These are phyloP conservation scores for Wallacemonas collosoma DNA, from an alignment of 208 protist species.

Conservation along the genomic window DNA sequence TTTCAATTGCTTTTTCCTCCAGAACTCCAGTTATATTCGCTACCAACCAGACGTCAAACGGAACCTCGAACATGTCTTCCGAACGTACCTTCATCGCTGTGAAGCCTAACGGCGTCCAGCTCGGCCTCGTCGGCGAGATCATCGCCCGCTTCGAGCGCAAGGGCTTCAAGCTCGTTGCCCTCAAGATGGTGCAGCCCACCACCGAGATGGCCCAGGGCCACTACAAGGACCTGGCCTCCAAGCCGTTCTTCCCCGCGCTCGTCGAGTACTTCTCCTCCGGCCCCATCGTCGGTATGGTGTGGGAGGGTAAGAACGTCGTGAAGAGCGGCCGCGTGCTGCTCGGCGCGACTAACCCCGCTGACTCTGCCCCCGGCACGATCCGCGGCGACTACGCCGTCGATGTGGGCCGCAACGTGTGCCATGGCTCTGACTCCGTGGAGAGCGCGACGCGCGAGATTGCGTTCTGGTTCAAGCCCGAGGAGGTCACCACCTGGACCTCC, in stretches of 20 bases:
- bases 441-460: conserved; percentile 95
- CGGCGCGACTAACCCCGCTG: conserved; percentile 95
- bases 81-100: conserved; percentile 97
- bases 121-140: conserved; percentile 94
- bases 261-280: conserved; percentile 96
- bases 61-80: conserved; percentile 41
- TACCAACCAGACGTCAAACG: not conserved
- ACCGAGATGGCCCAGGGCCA: conserved; percentile 85
- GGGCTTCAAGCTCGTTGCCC: conserved; percentile 95
- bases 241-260: conserved; percentile 95
- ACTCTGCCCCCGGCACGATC: conserved; percentile 95
- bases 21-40: no score
- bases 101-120: conserved; percentile 96
- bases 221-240: conserved; percentile 89
- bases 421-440: conserved; percentile 96
- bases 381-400: conserved; percentile 96
- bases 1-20: no score
- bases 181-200: conserved; percentile 92
- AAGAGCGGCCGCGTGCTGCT: conserved; percentile 94
- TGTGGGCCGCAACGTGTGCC: conserved; percentile 97
- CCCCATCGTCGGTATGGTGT: conserved; percentile 98
- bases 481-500: conserved; percentile 85
- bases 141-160: conserved; percentile 95
- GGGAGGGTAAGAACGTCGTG: conserved; percentile 96
- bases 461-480: conserved; percentile 96